phyloP scores from a whole-genome alignment of 345 rosid genomes.

The Rhodamnia rubescens region DNA sequence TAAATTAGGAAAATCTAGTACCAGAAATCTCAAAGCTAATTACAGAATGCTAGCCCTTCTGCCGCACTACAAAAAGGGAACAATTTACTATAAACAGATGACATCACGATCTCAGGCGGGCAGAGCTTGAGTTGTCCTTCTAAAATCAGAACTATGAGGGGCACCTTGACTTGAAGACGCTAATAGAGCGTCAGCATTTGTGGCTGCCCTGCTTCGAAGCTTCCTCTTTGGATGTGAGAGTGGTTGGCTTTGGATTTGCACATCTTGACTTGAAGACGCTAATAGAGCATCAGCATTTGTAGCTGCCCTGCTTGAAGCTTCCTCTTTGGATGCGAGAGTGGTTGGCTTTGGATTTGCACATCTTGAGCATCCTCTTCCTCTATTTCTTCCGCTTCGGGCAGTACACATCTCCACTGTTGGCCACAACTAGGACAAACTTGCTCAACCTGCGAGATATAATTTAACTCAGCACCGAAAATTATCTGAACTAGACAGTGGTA shows the following conservation, averaged over 20 bases:
- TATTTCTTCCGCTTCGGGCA: conserved; percentile 33
- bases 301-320: conserved; percentile 17
- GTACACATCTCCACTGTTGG: conserved; percentile 31
- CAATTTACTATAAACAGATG: not conserved
- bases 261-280: conserved; percentile 25
- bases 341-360: conserved; percentile 16
- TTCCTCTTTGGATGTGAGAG: conserved; percentile 26
- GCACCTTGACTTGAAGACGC: conserved; percentile 29
- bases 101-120: conserved; percentile 17
- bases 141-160: conserved; percentile 9
- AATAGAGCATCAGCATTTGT: conserved; percentile 4
- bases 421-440: conserved; percentile 59
- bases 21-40: not conserved
- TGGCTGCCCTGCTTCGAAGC: conserved; percentile 11
- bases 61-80: not conserved
- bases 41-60: not conserved
- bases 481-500: not conserved
- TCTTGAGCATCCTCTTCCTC: conserved; percentile 24
- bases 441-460: conserved; percentile 27
- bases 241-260: conserved; percentile 16
- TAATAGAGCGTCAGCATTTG: conserved; percentile 5
- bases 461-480: not conserved
- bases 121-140: conserved; percentile 43
- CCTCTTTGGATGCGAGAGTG: conserved; percentile 23
- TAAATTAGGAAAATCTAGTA: not conserved